Evolutionary conservation across 2,329 filamentous ascomycete species (phyloP), one percentile per base, ranked within the genome.

Genomic region (Emmonsiellopsis sp.): DNA sequence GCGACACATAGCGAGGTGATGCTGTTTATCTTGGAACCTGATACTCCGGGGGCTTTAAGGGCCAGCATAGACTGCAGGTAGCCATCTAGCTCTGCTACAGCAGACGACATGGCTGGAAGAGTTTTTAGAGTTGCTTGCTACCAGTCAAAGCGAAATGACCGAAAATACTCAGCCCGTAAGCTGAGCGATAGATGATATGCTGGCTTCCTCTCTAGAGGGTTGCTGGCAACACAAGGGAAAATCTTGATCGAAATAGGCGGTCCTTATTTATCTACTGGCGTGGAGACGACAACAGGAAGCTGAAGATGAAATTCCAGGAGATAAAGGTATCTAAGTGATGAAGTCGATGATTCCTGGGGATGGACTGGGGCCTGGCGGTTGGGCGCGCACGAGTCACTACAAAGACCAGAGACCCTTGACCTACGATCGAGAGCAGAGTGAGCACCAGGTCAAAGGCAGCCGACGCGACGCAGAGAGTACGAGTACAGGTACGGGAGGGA

Each of bases 31-130:
- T 93, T 92, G 61, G 89, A 89, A 63, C 90, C 91, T 58, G 91
- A 95, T 55, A 96, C 90, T 68, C 93, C 93, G 51, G 93, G 93
- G 44, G 93, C 86, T 74, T 95, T 97, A 67, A 96, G 79, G 61
- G 81, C 80, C 66, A 92, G 86, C 84, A 98, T 91, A 67, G 87
- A 91, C 77, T 93, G 89, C 68, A 98, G 82, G 73, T 87, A 86
- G 66, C 84, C 80, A 74, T 95, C 92, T 74, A 98, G 78, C 71
- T 97, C 91, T 76, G 87, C 84, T 81, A 95, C 86, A 73, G 88
- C 83, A 69, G 89, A 86, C 71, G 86, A 84, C 84, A 89, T 89
- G 71, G 63, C 75, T 61, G 60, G 40, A 35, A 20, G 11, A 15
- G 30, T 13, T 20, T 48, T 48, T 35, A 51, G 30, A 44, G 49